phyloP scores from a whole-genome alignment of 805 yeast species.

The Candida michaelii region DNA sequence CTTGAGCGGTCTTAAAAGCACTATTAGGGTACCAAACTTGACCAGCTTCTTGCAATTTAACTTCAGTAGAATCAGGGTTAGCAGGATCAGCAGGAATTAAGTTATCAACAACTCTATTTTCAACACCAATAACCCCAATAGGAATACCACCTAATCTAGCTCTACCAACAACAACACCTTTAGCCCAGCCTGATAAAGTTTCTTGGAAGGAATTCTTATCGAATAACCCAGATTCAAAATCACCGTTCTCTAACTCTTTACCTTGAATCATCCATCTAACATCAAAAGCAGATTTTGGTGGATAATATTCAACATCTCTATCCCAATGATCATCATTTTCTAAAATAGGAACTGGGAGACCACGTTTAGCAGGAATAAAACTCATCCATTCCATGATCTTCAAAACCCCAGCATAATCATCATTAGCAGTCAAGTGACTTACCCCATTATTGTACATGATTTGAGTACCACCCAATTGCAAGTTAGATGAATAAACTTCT shows the following conservation, averaged over 20 bases:
- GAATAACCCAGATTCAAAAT: conserved; percentile 83
- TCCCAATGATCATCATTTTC: conserved; percentile 89
- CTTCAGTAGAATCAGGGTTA: conserved; percentile 90
- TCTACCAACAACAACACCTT: conserved; percentile 97
- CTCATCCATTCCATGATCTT: conserved; percentile 95
- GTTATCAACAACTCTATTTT: conserved; percentile 86
- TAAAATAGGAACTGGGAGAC: conserved; percentile 85
- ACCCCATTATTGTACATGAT: conserved; percentile 99
- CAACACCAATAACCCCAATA: conserved; percentile 96
- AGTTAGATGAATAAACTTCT: conserved; percentile 94
- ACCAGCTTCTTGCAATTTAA: conserved; percentile 90
- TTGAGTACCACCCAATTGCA: conserved; percentile 99
- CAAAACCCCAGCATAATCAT: conserved; percentile 94
- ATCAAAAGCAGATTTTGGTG: conserved; percentile 77
- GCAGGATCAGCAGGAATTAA: conserved; percentile 98
- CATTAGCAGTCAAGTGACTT: conserved; percentile 94
- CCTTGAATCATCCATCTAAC: conserved; percentile 96
- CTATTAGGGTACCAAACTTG: conserved; percentile 99
- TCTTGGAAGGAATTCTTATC: conserved; percentile 94
- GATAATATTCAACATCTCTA: conserved; percentile 81
- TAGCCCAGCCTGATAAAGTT: conserved; percentile 97
- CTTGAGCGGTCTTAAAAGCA: conserved; percentile 99
- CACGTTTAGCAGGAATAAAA: conserved; percentile 88
- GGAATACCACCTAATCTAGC: conserved; percentile 99
- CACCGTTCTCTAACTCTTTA: conserved; percentile 62